These are phyloP conservation scores for Craterostigma plantagineum DNA, from an alignment of 257 asterid genomes.

Conservation along the genomic window DNA sequence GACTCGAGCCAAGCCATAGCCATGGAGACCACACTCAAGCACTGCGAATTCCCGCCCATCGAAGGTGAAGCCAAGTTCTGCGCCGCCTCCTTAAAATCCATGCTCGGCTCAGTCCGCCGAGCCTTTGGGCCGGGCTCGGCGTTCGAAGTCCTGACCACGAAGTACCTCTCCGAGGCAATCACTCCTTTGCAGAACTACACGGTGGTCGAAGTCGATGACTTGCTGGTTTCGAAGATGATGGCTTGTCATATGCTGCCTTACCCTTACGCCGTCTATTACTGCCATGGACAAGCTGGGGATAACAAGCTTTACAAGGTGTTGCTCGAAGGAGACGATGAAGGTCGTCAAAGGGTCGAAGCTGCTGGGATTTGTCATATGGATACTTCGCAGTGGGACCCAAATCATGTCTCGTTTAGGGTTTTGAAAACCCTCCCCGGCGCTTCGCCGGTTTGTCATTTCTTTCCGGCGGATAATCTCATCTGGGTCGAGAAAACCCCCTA, in stretches of 20 bases:
- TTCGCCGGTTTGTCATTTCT: constrained; percentile 67
- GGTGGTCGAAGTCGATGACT: constrained; percentile 12
- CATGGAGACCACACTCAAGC: constrained; percentile 37
- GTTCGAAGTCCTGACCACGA: constrained; percentile 30
- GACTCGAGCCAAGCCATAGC: constrained; percentile 52
- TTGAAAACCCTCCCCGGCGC: constrained; percentile 39
- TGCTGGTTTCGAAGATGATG: constrained; percentile 19
- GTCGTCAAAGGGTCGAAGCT: constrained; percentile 41
- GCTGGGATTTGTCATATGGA: constrained; percentile 72
- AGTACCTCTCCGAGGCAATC: constrained; percentile 14
- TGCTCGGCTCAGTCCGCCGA: constrained; percentile 32
- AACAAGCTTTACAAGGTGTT: constrained; percentile 31
- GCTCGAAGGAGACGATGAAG: constrained; percentile 38
- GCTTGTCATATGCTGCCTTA: constrained; percentile 71
- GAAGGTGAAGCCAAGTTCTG: constrained; percentile 63
- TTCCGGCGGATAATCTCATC: constrained; percentile 54
- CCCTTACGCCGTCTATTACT: constrained; percentile 69
- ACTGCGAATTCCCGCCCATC: constrained; percentile 46
- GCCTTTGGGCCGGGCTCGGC: constrained; percentile 17
- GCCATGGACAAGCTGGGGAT: constrained; percentile 49
- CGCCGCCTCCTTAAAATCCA: constrained; percentile 49
- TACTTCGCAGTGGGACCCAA: constrained; percentile 55
- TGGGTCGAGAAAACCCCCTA: constrained; percentile 16
- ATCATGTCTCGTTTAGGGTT: constrained; percentile 45
- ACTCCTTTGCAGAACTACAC: constrained; percentile 45